Evolutionary conservation across 192 early-diverging fungal species (phyloP), one percentile per base, ranked within the genome.

Genomic region (Mortierella alpina): DNA sequence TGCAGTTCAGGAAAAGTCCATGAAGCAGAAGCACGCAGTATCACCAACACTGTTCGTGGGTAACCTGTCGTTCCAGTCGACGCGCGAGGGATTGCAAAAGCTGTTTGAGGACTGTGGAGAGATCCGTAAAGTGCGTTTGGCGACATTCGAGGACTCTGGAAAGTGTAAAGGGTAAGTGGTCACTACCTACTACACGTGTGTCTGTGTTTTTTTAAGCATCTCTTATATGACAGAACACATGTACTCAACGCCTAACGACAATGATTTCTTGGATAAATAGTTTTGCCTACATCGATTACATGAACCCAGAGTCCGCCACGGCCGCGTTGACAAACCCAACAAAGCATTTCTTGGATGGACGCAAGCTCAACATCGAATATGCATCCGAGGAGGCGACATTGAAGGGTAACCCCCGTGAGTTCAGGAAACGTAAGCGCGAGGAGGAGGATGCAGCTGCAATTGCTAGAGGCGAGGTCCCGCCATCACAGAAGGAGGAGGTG

Each of bases 261-360:
- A 31, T 31, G 31, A 31, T 31, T 31, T 31, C 31, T 31, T 31
- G 31, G 1, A 3, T 31, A 31, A 20, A 9, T 82, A 85, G 86
- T 20, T 93, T 93, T 68, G 92, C 82, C 2, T 93, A 93, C 65
- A 84, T 93, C 64, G 91, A 93, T 58, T 93, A 87, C 52, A 86
- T 84, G 66, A 82, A 75, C 44, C 86, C 88, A 0, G 92, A 89
- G 49, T 88, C 86, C 41, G 90, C 92, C 4, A 89, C 90, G 23
- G 83, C 85, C 50, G 92, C 92, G 7, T 66, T 93, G 69, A 86
- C 85, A 65, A 83, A 88, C 17, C 81, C 85, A 5, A 82, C 89
- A 20, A 85, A 85, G 17, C 85, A 87, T 54, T 81, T 79, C 52
- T 79, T 93, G 56, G 86, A 86, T 53, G 87, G 86, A 17, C 86